Evolutionary conservation across 352 stramenopile genomes (phyloP).

Genomic region (Halophytophthora batemanensis): DNA sequence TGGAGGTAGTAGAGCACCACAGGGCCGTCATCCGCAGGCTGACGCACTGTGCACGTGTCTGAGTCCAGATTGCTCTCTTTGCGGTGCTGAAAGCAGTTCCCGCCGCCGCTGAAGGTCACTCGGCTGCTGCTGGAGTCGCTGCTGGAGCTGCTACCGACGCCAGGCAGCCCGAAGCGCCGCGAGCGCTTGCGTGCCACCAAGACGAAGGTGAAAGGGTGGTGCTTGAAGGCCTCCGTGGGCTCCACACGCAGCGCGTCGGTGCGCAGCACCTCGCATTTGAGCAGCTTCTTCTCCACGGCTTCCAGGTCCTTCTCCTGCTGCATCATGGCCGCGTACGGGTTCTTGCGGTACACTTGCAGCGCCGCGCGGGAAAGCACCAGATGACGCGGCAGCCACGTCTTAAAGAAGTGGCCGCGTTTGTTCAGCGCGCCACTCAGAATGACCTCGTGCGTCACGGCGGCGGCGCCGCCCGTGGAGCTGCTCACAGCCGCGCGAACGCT

Average conservation of each 20-base stretch:
- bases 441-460: constrained; percentile 35
- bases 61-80: constrained; percentile 60
- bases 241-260: constrained; percentile 65
- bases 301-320: constrained; percentile 40
- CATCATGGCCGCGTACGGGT: constrained; percentile 33
- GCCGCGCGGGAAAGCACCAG: constrained; percentile 59
- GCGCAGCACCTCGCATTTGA: constrained; percentile 62
- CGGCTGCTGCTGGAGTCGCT: constrained; percentile 10
- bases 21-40: constrained; percentile 29
- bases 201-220: constrained; percentile 66
- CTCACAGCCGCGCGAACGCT: constrained; percentile 28
- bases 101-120: constrained; percentile 17
- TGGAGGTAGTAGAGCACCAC: constrained; percentile 75
- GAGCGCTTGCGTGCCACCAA: constrained; percentile 55
- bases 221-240: constrained; percentile 47
- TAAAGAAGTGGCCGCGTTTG: constrained; percentile 77
- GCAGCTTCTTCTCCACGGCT: constrained; percentile 48
- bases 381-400: constrained; percentile 66
- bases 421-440: constrained; percentile 55
- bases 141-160: constrained; percentile 6
- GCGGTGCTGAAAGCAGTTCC: constrained; percentile 50
- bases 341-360: constrained; percentile 74
- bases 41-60: not conserved
- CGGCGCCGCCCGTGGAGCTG: constrained; percentile 13
- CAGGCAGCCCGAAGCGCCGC: constrained; percentile 22